phyloP scores from a whole-genome alignment of 2,329 filamentous ascomycete genomes.

The Colletotrichum echinochloae region DNA sequence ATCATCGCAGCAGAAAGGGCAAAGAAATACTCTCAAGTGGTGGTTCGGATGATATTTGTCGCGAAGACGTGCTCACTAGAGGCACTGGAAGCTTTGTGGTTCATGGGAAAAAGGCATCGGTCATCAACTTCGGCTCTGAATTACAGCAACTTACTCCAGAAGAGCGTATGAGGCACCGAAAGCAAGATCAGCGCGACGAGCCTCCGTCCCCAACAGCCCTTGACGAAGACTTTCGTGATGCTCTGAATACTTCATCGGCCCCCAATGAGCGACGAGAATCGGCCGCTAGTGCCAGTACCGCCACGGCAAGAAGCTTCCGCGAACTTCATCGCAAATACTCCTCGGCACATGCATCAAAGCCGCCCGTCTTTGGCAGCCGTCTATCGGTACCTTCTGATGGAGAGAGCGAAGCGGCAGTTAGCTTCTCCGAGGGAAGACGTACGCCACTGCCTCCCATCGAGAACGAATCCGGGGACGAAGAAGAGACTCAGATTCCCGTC shows the following conservation, averaged over 20 bases:
- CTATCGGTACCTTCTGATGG: constrained; percentile 66
- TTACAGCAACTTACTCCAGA: constrained; percentile 83
- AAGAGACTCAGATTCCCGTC: constrained; percentile 1
- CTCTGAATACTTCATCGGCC: constrained; percentile 59
- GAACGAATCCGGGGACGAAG: constrained; percentile 49
- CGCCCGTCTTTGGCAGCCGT: constrained; percentile 54
- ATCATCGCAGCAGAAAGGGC: constrained; percentile 80
- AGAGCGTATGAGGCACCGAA: constrained; percentile 76
- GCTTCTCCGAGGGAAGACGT: constrained; percentile 69
- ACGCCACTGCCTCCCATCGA: constrained; percentile 68
- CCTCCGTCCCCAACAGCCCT: constrained; percentile 53
- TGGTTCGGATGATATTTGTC: constrained; percentile 61
- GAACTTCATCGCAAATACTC: constrained; percentile 72
- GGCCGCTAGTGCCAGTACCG: constrained; percentile 73
- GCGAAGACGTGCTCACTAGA: constrained; percentile 79
- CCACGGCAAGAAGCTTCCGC: constrained; percentile 74
- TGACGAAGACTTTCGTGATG: constrained; percentile 60
- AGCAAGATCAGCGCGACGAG: constrained; percentile 59
- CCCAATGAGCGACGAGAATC: constrained; percentile 68
- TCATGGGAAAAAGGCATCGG: constrained; percentile 96
- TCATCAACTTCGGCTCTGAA: constrained; percentile 96
- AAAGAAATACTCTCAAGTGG: constrained; percentile 77
- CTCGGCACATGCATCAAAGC: constrained; percentile 61
- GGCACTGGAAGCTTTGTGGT: constrained; percentile 92
- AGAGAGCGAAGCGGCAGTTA: constrained; percentile 70